Conservation (phyloP, 192 early-diverging fungal species). For the Coemansia sp. region DNA sequence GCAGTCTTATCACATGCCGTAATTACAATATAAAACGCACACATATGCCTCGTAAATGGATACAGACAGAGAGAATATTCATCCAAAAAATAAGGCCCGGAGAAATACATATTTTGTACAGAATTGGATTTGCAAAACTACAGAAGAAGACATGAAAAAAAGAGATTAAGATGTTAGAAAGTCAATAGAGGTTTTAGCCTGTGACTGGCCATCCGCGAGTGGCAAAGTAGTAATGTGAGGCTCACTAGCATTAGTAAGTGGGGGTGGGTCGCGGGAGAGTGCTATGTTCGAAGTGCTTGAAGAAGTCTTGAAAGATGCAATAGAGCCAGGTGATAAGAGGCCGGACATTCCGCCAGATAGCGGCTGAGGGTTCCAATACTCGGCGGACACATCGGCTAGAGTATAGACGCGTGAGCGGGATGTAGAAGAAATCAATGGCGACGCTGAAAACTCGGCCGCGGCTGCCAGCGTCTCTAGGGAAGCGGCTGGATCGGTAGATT, state of each 20-base stretch:
- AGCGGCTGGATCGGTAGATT: not conserved
- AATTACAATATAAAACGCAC: no score
- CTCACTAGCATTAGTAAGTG: not conserved
- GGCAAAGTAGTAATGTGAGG: no score
- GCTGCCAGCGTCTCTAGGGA: not conserved
- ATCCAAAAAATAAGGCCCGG: no score
- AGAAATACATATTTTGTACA: not conserved
- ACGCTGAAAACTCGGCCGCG: not conserved
- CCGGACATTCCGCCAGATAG: slow-evolving; percentile 13
- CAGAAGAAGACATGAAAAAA: not conserved
- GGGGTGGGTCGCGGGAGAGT: slow-evolving; percentile 10
- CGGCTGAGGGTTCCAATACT: not conserved
- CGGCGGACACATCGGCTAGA: not conserved
- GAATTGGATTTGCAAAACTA: slow-evolving; percentile 4
- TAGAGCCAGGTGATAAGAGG: slow-evolving; percentile 11
- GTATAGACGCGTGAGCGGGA: not conserved
- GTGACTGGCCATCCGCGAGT: not conserved
- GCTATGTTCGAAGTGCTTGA: slow-evolving; percentile 16
- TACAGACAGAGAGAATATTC: not conserved
- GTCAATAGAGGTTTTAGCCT: slow-evolving; percentile 39
- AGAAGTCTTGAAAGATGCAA: slow-evolving; percentile 19
- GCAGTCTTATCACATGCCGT: not conserved
- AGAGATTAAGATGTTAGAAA: slow-evolving; percentile 31
- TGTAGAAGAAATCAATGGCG: slow-evolving; percentile 4
- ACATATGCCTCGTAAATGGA: no score